A percentile compares a stretch with the other conserved stretches of the same genome.
Evolutionary conservation across 495 filamentous ascomycete genomes (phyloP).

Genomic region (Cercophora newfieldiana): DNA sequence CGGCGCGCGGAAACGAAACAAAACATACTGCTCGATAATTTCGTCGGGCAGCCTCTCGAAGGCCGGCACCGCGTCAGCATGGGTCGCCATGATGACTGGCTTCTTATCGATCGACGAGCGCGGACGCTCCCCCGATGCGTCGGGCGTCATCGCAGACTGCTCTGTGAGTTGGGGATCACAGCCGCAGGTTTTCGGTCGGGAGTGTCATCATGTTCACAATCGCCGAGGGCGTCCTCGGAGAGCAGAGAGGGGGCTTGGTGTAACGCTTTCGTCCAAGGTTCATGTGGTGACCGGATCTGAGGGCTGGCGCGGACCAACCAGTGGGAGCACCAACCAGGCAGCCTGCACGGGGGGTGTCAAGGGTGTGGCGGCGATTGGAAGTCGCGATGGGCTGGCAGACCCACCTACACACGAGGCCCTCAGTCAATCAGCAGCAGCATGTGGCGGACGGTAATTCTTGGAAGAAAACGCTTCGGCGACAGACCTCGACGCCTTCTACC

Average conservation of each 20-base stretch:
- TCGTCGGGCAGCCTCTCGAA: constrained; percentile 51
- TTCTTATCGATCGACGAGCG: constrained; percentile 39
- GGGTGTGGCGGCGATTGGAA: constrained; percentile 9
- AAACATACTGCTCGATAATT: constrained; percentile 51
- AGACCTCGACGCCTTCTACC: too few relatives aligned
- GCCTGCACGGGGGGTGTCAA: background rate
- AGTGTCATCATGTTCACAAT: constrained; percentile 20
- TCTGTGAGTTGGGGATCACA: constrained; percentile 17
- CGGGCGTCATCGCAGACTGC: constrained; percentile 26
- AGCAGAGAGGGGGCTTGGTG: background rate
- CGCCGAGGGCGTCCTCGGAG: constrained; percentile 11
- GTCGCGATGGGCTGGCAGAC: constrained; percentile 2
- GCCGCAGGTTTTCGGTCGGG: constrained; percentile 15
- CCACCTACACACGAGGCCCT: constrained; percentile 1
- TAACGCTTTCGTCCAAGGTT: background rate
- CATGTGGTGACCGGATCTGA: constrained; percentile 5
- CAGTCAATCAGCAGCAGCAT: background rate
- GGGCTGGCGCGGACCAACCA: background rate
- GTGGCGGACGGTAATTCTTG: too few relatives aligned
- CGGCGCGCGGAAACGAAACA: constrained; percentile 4
- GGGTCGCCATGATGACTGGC: constrained; percentile 26
- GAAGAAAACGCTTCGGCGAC: too few relatives aligned
- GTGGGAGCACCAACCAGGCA: background rate
- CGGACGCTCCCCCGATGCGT: constrained; percentile 24
- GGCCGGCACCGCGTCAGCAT: constrained; percentile 28